These are phyloP conservation scores for Echria macrotheca DNA, from an alignment of 495 filamentous ascomycete species.

Conservation along the genomic window DNA sequence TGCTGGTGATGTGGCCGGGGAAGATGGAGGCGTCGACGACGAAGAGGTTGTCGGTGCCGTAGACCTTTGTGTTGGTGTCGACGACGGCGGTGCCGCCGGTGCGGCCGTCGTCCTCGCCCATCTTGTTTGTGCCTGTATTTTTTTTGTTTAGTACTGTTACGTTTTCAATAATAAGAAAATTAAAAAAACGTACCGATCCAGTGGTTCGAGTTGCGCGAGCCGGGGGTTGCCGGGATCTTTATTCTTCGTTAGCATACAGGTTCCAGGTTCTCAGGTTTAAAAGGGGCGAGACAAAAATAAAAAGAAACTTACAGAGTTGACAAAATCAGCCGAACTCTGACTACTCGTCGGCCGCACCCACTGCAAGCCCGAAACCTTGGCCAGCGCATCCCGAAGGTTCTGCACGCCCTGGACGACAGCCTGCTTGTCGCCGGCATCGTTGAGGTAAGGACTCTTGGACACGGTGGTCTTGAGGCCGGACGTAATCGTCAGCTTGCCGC, in stretches of 20 bases:
- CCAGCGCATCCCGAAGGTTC: slow-evolving; percentile 48
- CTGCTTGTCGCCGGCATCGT: slow-evolving; percentile 37
- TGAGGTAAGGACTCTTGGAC: slow-evolving; percentile 44
- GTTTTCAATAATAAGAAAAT: background rate
- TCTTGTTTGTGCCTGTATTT: slow-evolving; percentile 45
- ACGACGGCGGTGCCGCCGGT: slow-evolving; percentile 57
- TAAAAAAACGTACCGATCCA: no score
- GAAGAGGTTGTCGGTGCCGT: slow-evolving; percentile 64
- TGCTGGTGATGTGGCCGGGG: slow-evolving; percentile 52
- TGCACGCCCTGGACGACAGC: slow-evolving; percentile 48
- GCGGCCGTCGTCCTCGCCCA: slow-evolving; percentile 61
- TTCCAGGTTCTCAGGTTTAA: no score
- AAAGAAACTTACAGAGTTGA: slow-evolving; percentile 27
- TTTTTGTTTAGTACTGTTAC: background rate
- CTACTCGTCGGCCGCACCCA: slow-evolving; percentile 45
- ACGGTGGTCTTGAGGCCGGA: slow-evolving; percentile 45
- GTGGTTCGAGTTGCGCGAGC: slow-evolving; percentile 56
- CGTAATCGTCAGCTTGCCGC: slow-evolving; percentile 54
- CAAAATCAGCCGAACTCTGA: slow-evolving; percentile 45
- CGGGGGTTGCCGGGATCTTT: slow-evolving; percentile 38
- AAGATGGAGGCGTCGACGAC: slow-evolving; percentile 60
- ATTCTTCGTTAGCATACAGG: no score
- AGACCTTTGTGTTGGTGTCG: slow-evolving; percentile 62
- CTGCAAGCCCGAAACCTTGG: slow-evolving; percentile 45
- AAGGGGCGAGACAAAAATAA: no score